phyloP scores from a whole-genome alignment of 805 yeast genomes.

The Kluyveromyces siamensis region DNA sequence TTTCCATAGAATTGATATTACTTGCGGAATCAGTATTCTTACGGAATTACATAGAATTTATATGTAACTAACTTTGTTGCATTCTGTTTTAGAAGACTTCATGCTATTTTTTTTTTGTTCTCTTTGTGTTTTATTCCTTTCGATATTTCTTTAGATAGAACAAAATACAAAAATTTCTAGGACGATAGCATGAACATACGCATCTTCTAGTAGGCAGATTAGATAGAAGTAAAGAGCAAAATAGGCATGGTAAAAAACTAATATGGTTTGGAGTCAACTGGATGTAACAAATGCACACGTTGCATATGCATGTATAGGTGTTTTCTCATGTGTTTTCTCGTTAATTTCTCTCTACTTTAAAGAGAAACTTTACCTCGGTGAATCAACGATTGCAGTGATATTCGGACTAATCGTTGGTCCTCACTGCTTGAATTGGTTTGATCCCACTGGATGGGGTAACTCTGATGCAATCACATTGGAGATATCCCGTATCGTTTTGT shows the following conservation, averaged over 20 bases:
- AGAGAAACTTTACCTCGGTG: conserved; percentile 80
- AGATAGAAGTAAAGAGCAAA: neutral
- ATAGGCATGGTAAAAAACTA: neutral
- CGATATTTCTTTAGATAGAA: too few relatives aligned
- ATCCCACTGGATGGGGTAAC: conserved; percentile 81
- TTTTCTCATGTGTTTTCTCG: conserved; percentile 73
- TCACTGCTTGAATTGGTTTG: conserved; percentile 72
- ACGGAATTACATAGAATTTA: too few relatives aligned
- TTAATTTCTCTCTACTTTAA: conserved; percentile 73
- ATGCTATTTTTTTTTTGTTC: too few relatives aligned
- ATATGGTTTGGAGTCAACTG: conserved; percentile 27
- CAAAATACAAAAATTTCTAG: too few relatives aligned
- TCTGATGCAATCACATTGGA: conserved; percentile 76
- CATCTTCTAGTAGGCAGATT: neutral
- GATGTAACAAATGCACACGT: conserved; percentile 61
- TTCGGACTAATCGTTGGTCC: conserved; percentile 88
- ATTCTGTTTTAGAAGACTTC: too few relatives aligned
- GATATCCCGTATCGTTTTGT: conserved; percentile 69
- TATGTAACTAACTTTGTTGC: too few relatives aligned
- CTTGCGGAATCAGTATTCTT: too few relatives aligned
- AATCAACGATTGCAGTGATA: conserved; percentile 80
- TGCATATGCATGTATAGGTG: conserved; percentile 82
- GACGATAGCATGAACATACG: too few relatives aligned
- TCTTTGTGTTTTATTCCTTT: too few relatives aligned
- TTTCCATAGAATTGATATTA: too few relatives aligned